These are phyloP conservation scores for Taiozyma sp. DNA, from an alignment of 1,139 yeast species.

Conservation along the genomic window DNA sequence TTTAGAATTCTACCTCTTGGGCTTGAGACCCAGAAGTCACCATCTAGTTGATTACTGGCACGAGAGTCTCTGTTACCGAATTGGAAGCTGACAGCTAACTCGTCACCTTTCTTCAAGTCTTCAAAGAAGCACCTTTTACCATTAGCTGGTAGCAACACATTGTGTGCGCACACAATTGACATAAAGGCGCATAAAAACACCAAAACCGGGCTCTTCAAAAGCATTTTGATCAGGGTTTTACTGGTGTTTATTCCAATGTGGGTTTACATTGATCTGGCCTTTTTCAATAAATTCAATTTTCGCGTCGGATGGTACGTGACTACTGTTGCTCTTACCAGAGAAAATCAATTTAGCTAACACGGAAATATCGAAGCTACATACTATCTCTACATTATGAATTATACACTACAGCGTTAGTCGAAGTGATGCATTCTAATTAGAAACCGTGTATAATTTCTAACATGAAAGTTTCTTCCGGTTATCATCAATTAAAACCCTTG, in stretches of 20 bases:
- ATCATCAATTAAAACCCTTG: background rate
- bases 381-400: too few species aligned
- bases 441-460: background rate
- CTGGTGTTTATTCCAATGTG: background rate
- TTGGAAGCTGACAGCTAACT: constrained; percentile 85
- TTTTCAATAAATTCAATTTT: background rate
- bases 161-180: constrained; percentile 52
- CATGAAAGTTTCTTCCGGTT: background rate
- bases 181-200: background rate
- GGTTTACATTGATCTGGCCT: background rate
- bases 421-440: constrained; percentile 6
- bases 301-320: background rate
- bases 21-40: constrained; percentile 63
- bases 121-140: constrained; percentile 91
- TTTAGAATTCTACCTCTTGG: constrained; percentile 56
- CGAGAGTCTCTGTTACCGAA: constrained; percentile 87
- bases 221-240: background rate
- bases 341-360: background rate
- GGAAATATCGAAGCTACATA: too few species aligned
- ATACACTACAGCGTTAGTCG: background rate
- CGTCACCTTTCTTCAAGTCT: constrained; percentile 75
- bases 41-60: constrained; percentile 69
- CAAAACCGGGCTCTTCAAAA: background rate
- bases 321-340: background rate
- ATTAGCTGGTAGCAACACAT: constrained; percentile 76